Evolutionary conservation across 208 protist genomes (phyloP).

Genomic region (Crithidia fasciculata): DNA sequence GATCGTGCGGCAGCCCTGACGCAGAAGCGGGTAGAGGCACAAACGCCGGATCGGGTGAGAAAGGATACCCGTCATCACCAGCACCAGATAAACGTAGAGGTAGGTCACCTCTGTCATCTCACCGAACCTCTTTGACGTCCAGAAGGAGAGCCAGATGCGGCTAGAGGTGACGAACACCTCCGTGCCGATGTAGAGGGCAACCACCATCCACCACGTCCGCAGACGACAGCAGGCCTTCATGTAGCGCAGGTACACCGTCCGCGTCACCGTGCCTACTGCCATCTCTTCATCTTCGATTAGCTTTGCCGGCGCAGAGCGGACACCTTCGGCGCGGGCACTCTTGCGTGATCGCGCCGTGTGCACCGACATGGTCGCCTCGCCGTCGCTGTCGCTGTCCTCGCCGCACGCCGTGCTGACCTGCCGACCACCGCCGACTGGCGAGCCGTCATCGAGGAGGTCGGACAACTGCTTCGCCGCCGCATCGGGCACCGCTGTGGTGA

Average conservation of each 20-base stretch:
- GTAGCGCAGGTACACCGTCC: constrained; percentile 63
- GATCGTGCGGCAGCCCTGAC: no score
- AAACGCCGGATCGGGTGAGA: no score
- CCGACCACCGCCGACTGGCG: no score
- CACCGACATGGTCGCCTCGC: neutral
- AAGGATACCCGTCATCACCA: neutral
- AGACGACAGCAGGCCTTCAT: constrained; percentile 16
- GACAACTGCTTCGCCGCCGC: no score
- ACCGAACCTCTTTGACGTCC: neutral
- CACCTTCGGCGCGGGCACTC: neutral
- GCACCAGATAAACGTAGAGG: neutral
- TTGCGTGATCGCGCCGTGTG: neutral
- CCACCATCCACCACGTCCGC: constrained; percentile 37
- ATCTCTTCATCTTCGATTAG: constrained; percentile 40
- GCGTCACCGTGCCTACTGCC: constrained; percentile 50
- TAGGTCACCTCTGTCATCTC: neutral
- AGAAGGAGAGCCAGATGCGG: constrained; percentile 35
- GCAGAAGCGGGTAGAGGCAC: no score
- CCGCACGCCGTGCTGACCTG: no score
- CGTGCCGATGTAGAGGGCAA: constrained; percentile 19
- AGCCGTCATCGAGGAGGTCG: constrained; percentile 5
- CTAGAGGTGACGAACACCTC: constrained; percentile 39
- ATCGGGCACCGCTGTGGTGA: no score
- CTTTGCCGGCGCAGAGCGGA: neutral
- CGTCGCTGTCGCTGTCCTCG: neutral